Percentiles rank a stretch among this genome's conserved stretches.
These are phyloP conservation scores for Ceratocystis colombiana DNA, from an alignment of 2,329 filamentous ascomycete species.

Conservation along the genomic window DNA sequence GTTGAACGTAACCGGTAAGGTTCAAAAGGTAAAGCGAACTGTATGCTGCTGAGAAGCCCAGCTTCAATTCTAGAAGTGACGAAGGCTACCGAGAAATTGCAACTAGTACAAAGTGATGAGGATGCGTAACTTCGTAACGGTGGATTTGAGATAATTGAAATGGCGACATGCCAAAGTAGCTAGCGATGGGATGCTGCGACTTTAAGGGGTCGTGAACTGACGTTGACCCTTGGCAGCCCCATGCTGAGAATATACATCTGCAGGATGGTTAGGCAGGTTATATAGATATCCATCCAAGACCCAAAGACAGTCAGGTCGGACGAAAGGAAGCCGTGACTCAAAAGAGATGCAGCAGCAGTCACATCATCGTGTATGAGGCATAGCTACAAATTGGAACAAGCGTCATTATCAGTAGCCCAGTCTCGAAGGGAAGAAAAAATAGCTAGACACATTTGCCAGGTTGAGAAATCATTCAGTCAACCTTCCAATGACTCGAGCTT, in stretches of 20 bases:
- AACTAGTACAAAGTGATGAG: background rate
- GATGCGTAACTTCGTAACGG: background rate
- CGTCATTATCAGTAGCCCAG: background rate
- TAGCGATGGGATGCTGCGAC: background rate
- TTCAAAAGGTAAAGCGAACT: background rate
- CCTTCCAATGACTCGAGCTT: conserved; percentile 90
- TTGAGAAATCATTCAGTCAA: conserved; percentile 50
- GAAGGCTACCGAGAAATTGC: too few relatives aligned
- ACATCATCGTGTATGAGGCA: background rate
- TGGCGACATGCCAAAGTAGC: background rate
- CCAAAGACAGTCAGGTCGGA: background rate
- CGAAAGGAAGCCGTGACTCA: background rate
- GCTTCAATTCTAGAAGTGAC: too few relatives aligned
- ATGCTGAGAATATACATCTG: background rate
- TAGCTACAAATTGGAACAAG: background rate
- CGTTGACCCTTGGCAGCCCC: background rate
- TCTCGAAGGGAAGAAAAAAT: conserved; percentile 2
- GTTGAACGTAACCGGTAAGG: background rate
- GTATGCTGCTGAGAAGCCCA: background rate
- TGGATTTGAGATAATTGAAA: background rate
- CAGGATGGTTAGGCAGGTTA: background rate
- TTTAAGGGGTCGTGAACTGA: background rate
- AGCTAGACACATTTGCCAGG: conserved; percentile 23
- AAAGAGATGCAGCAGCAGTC: background rate
- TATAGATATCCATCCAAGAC: background rate